Base-by-base conservation (phyloP, 768 basidiomycete species). In the Agaricus blazei region DNA sequence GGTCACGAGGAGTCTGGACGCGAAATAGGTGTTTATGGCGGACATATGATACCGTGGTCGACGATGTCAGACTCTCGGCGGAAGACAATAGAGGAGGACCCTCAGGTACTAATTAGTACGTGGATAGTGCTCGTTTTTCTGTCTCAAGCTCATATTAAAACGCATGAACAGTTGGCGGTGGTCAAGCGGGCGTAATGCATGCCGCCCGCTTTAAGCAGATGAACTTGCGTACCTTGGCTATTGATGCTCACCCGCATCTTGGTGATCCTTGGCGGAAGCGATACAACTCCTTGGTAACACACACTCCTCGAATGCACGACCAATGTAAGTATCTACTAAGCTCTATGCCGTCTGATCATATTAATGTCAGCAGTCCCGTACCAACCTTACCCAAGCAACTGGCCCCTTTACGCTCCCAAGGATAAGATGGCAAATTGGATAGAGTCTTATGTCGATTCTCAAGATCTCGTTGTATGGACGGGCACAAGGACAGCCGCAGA, bases 191-290 rank as follows among this genome's bases (percentile, higher is more conserved):
- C 1, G 23, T 56, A 7, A 50, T 9, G 9, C 23, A 49, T 15
- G 54, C 54, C n/a, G 54, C 54, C 11, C 48, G 54, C 23, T 56
- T 56, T 34, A 56, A 56, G 15, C 54, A 56, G 15, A 50, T 56
- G 54, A 50, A 50, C 29, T 49, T 56, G 2, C 54, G 41, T 42
- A 44, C 54, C 0, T 34, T 56, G 29, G 54, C 44, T 9, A 56
- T 56, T 19, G 54, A 56, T 26, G 29, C 9, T 2, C 41, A 43
- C 1, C 41, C 54, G 36, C 54, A 48, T 7, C 41, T 56, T 3
- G 54, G 54, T 9, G 29, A 45, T n/a, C 11, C 41, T 1, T 56
- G 54, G 54, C 40, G 54, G 27, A 56, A 56, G 7, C 9, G 54
- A 44, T 56, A 56, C 15, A 41, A 56, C 37, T 56, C 48, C 5